These are phyloP conservation scores for Nidularia pulvinata DNA, from an alignment of 768 basidiomycete genomes.

Conservation along the genomic window DNA sequence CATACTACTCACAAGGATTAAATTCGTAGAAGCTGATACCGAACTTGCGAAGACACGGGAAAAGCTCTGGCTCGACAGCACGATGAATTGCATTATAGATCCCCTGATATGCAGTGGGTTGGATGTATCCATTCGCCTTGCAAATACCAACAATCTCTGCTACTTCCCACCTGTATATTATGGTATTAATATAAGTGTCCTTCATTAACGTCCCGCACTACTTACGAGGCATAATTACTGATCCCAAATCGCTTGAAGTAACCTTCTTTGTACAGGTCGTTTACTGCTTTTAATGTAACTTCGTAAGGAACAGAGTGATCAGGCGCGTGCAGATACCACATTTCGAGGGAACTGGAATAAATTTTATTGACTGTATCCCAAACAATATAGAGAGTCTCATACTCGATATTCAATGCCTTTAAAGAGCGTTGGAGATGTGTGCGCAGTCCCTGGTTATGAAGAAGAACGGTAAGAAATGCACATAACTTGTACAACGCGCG, in stretches of 20 bases:
- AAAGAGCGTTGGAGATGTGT: slow-evolving; percentile 45
- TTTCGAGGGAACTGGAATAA: slow-evolving; percentile 40
- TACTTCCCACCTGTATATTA: slow-evolving; percentile 50
- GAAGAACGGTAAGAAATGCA: background rate
- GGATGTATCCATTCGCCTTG: slow-evolving; percentile 49
- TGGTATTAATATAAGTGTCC: slow-evolving; percentile 5
- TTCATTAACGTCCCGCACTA: slow-evolving; percentile 1
- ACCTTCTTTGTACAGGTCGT: slow-evolving; percentile 57
- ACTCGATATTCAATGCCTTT: slow-evolving; percentile 40
- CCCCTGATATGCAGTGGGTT: slow-evolving; percentile 56
- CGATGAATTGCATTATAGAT: slow-evolving; percentile 41
- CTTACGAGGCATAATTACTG: slow-evolving; percentile 58
- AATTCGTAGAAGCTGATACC: slow-evolving; percentile 57
- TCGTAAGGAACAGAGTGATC: slow-evolving; percentile 58
- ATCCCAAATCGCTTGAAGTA: slow-evolving; percentile 61
- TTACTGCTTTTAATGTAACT: slow-evolving; percentile 50
- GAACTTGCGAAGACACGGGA: slow-evolving; percentile 58
- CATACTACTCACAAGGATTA: slow-evolving; percentile 42
- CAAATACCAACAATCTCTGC: slow-evolving; percentile 61
- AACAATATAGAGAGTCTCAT: slow-evolving; percentile 10
- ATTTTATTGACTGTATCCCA: no score
- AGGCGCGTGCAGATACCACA: slow-evolving; percentile 61
- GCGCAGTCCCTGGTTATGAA: slow-evolving; percentile 41
- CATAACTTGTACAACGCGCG: background rate
- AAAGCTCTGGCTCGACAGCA: slow-evolving; percentile 38